Evolutionary conservation across 2,329 filamentous ascomycete species (phyloP).

Genomic region (Trichoderma semiorbis): DNA sequence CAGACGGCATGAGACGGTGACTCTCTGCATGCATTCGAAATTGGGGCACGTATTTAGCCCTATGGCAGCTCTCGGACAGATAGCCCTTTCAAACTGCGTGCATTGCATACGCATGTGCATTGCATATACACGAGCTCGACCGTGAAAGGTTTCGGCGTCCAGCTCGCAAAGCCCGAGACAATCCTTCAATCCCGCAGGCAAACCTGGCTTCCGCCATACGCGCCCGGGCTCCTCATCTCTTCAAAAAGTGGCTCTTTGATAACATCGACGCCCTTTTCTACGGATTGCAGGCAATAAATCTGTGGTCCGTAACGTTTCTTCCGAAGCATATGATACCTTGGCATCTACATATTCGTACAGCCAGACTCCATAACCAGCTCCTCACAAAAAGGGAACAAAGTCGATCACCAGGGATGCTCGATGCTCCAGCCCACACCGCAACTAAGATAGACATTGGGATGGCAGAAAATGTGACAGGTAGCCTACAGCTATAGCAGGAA

Average conservation of each 20-base stretch:
- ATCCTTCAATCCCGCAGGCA: not conserved
- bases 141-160: not conserved
- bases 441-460: not conserved
- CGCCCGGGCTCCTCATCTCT: not conserved
- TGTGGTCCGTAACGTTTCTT: too few relatives aligned
- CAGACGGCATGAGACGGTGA: not conserved
- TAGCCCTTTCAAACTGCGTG: not conserved
- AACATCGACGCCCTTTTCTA: not conserved
- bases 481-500: not conserved
- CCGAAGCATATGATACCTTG: not conserved
- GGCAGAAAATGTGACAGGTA: not conserved
- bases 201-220: not conserved
- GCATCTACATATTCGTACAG: not conserved
- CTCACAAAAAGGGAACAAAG: not conserved
- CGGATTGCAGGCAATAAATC: not conserved
- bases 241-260: not conserved
- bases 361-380: not conserved
- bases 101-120: not conserved
- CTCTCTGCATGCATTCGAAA: not conserved
- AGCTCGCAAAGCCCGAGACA: conserved; percentile 9
- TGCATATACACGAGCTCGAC: not conserved
- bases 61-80: not conserved
- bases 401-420: not conserved
- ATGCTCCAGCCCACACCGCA: not conserved
- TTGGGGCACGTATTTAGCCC: not conserved